Evolutionary conservation across 768 basidiomycete species (phyloP), one percentile per base, ranked within the genome.

Genomic region (Amyloporia xantha): DNA sequence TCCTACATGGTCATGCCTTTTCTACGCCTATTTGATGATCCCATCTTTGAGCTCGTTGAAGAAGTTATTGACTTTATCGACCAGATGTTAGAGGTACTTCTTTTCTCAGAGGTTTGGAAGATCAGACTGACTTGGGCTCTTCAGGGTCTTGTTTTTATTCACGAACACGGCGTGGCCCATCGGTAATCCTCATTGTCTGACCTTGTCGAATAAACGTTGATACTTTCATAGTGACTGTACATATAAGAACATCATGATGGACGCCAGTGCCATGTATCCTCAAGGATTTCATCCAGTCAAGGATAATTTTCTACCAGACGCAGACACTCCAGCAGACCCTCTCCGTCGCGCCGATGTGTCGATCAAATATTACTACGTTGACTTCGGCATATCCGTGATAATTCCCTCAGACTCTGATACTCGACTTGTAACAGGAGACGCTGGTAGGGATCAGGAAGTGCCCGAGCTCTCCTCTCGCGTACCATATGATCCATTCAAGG

Each of bases 401-500:
- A 50, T 44, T 21, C 50, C 41, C 5, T 27, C 28, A 25, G 46
- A 44, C 17, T 19, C 5, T 3, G 44, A 53, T 5, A 43, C 26
- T n/a, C 49, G 44, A n/a, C 33, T 50, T 0, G 54, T 59, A 1
- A 40, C 52, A 0, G 58, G 60, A 1, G 37, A 47, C 2, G 3
- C 26, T 1, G 41, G 57, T 0, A 54, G 60, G 1, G 59, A 60
- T 26, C 44, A 43, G 10, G 42, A 52, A 2, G 55, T 59, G 0
- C 63, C 65, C 1, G 65, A 66, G 24, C 55, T 67, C 5, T 49
- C 40, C 5, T 30, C 36, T 1, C 48, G 44, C 1, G 28, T 48
- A 2, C 60, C 65, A 0, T 64, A 62, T 15, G 59, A 68, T 26
- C 60, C 64, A 0, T 68, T 62, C 54, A 65, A 62, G 41, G 21